Evolutionary conservation across 148 eudicot genomes (phyloP).

Genomic region (Fallopia convolvulus): DNA sequence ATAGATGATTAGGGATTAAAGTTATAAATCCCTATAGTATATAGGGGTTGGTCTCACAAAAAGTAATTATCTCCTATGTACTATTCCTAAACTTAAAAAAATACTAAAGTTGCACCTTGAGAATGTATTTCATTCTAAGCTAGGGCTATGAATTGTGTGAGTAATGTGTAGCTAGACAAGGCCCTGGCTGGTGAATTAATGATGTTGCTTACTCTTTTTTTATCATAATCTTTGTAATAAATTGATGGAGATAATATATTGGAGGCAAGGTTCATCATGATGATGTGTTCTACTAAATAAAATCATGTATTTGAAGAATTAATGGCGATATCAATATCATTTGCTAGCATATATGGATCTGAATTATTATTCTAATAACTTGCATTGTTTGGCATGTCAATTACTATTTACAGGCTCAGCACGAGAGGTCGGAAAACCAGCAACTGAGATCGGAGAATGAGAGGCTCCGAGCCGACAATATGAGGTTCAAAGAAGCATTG

Average conservation of each 20-base stretch:
- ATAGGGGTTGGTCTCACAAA: no score
- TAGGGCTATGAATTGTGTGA: background rate
- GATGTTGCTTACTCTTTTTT: background rate
- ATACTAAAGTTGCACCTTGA: no score
- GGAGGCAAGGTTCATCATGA: background rate
- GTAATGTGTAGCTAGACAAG: background rate
- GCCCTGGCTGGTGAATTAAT: background rate
- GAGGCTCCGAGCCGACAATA: conserved; percentile 82
- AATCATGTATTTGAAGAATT: background rate
- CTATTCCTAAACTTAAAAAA: no score
- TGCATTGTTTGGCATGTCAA: background rate
- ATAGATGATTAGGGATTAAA: background rate
- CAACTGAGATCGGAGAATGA: conserved; percentile 79
- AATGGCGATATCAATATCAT: background rate
- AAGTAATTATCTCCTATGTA: no score
- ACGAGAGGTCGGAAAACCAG: conserved; percentile 74
- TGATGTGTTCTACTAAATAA: background rate
- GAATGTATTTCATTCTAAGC: no score
- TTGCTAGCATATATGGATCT: conserved; percentile 1
- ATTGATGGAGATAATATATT: background rate
- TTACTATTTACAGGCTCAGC: conserved; percentile 29
- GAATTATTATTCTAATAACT: background rate
- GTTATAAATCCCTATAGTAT: no score
- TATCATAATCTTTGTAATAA: background rate
- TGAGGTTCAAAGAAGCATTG: conserved; percentile 86